Evolutionary conservation across 106 monocot genomes (phyloP), one percentile per base, ranked within the genome.

Genomic region (Dendrobium officinale): DNA sequence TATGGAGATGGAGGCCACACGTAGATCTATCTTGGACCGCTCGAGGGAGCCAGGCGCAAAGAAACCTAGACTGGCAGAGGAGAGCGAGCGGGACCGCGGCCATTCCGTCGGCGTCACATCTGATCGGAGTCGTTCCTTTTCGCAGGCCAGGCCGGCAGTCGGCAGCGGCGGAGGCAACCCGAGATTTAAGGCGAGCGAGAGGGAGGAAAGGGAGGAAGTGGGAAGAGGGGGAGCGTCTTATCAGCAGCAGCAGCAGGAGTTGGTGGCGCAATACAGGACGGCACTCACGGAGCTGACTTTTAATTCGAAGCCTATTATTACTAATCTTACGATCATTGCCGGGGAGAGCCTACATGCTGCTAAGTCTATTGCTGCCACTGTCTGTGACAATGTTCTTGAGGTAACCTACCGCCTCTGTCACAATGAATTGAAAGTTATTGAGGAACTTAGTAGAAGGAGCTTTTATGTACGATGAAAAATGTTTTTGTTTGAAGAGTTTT

Each of bases 271-370:
- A 84, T 95, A 98, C 85, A 92, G 83, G 89, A 83, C 88, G 22
- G 98, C 98, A 9, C 86, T 98, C 4, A 86, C 92, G 31, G 98
- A 98, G 85, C 88, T 98, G 42, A 98, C 98, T 5, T 91, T 98
- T 91, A 98, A 98, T 84, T 95, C 98, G 7, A 98, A 98, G 88
- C 94, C 94, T 31, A 98, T 98, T 79, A 98, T 98, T 75, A 98
- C 95, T 47, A 95, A 98, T 77, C 84, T 98, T 68, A 98, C 98
- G 31, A 98, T 98, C 77, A 98, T 98, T 61, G 98, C 98, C 29
- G 98, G 98, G 20, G 98, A 98, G 88, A 98, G 88, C 51, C 79
- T 89, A 33, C 94, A 88, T 55, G 90, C 90, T 18, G 94, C 98
- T 47, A 98, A 95, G 91, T 82, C 80, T 20, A 95, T 98, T 55